These are phyloP conservation scores for Phytophthora pseudosyringae DNA, from an alignment of 352 stramenopile genomes.

Conservation along the genomic window DNA sequence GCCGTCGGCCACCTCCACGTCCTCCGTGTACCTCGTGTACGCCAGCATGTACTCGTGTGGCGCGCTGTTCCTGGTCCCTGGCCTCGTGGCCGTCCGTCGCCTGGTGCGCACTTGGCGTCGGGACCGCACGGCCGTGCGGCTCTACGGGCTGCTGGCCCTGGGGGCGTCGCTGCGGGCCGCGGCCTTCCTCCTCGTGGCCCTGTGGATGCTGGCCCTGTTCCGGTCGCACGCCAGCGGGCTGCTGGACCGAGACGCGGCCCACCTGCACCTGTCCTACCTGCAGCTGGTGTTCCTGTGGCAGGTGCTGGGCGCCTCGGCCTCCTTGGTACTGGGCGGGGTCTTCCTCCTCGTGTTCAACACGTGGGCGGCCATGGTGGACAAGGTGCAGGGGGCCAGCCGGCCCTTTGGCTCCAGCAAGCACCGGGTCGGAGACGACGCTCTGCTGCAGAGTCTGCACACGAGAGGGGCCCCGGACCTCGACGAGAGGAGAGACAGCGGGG, in stretches of 20 bases:
- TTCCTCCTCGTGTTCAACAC: slow-evolving; percentile 74
- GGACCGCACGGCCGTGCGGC: slow-evolving; percentile 58
- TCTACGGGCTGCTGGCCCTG: slow-evolving; percentile 62
- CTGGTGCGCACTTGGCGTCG: slow-evolving; percentile 47
- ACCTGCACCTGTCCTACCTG: slow-evolving; percentile 66
- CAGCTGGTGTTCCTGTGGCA: slow-evolving; percentile 67
- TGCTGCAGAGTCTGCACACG: slow-evolving; percentile 36
- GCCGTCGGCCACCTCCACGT: slow-evolving; percentile 29
- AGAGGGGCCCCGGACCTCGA: slow-evolving; percentile 24
- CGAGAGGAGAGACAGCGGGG: slow-evolving; percentile 31
- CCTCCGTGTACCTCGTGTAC: slow-evolving; percentile 56
- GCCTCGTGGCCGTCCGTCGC: slow-evolving; percentile 40
- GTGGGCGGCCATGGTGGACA: slow-evolving; percentile 71
- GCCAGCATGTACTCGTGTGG: slow-evolving; percentile 60
- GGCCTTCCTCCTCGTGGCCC: slow-evolving; percentile 55
- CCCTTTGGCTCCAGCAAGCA: slow-evolving; percentile 5
- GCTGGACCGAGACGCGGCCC: slow-evolving; percentile 47
- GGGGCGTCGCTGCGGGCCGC: slow-evolving; percentile 48
- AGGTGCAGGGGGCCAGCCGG: slow-evolving; percentile 37
- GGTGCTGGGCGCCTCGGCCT: slow-evolving; percentile 48
- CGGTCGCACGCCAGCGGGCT: slow-evolving; percentile 31
- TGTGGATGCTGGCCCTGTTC: slow-evolving; percentile 63
- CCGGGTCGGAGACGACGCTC: slow-evolving; percentile 2
- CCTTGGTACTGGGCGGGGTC: slow-evolving; percentile 52
- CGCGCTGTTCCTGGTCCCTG: slow-evolving; percentile 53